Conservation (phyloP, 495 filamentous ascomycete species). For the Aspergillus heteromorphus region DNA sequence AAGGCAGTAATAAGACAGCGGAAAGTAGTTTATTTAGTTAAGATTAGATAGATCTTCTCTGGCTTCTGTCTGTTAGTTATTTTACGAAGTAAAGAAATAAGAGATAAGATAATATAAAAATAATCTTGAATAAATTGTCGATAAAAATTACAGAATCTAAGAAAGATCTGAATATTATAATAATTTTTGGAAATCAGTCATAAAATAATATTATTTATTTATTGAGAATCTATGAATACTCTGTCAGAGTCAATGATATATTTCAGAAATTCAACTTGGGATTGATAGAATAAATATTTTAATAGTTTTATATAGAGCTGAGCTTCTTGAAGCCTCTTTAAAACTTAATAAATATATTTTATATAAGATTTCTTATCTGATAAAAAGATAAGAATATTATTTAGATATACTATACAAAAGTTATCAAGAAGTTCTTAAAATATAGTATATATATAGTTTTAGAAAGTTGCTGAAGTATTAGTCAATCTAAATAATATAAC, state of each 20-base stretch:
- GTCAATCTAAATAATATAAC: neutral
- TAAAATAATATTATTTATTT: neutral
- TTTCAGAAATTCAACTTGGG: neutral
- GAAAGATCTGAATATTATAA: neutral
- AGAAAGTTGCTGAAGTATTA: neutral
- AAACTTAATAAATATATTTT: neutral
- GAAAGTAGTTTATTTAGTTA: neutral
- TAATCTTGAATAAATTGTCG: neutral
- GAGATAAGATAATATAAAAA: neutral
- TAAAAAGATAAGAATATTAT: constrained; percentile 2
- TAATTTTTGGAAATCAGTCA: neutral
- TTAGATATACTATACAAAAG: neutral
- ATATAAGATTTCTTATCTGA: neutral
- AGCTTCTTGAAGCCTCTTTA: neutral
- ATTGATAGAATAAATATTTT: neutral
- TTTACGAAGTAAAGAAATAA: neutral
- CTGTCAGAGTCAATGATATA: neutral
- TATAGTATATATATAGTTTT: neutral
- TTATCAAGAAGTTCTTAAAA: neutral
- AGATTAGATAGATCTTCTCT: neutral
- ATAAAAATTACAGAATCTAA: neutral
- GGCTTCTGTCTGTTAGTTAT: neutral
- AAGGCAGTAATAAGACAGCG: neutral
- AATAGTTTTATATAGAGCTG: neutral
- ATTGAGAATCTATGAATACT: neutral